Percentiles rank a stretch among this genome's conserved stretches.
phyloP scores from a whole-genome alignment of 139 green algal genomes.

The Micromonas commoda region DNA sequence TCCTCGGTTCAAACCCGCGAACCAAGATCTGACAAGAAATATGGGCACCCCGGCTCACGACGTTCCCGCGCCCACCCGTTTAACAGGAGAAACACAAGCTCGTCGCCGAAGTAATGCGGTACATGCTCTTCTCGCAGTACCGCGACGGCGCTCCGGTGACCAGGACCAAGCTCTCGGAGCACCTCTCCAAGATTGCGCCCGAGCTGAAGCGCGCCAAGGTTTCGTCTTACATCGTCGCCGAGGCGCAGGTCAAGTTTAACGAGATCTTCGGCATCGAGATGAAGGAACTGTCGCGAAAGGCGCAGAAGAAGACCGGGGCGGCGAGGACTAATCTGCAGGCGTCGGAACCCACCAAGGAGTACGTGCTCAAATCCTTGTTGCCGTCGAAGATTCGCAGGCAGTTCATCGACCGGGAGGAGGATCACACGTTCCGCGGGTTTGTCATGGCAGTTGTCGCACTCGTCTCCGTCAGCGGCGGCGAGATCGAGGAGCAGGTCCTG shows the following conservation, averaged over 20 bases:
- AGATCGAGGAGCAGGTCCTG: neutral
- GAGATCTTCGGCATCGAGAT: conserved; percentile 40
- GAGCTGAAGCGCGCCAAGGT: conserved; percentile 8
- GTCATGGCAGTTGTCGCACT: neutral
- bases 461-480: neutral
- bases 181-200: neutral
- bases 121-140: conserved; percentile 33
- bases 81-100: conserved; percentile 35
- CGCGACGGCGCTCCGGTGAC: conserved; percentile 24
- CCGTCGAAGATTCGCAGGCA: neutral
- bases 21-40: too few species aligned
- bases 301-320: conserved; percentile 11
- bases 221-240: conserved; percentile 24
- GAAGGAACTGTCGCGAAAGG: conserved; percentile 26
- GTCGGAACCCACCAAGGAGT: conserved; percentile 3
- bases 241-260: conserved; percentile 36
- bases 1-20: too few species aligned
- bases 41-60: too few species aligned
- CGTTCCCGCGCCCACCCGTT: too few species aligned
- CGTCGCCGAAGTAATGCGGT: conserved; percentile 31
- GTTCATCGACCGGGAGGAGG: conserved; percentile 14
- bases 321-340: neutral
- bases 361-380: neutral
- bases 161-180: conserved; percentile 25
- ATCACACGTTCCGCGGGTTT: neutral